These are phyloP conservation scores for Leptographium galeiforme DNA, from an alignment of 2,329 filamentous ascomycete species.

Conservation along the genomic window DNA sequence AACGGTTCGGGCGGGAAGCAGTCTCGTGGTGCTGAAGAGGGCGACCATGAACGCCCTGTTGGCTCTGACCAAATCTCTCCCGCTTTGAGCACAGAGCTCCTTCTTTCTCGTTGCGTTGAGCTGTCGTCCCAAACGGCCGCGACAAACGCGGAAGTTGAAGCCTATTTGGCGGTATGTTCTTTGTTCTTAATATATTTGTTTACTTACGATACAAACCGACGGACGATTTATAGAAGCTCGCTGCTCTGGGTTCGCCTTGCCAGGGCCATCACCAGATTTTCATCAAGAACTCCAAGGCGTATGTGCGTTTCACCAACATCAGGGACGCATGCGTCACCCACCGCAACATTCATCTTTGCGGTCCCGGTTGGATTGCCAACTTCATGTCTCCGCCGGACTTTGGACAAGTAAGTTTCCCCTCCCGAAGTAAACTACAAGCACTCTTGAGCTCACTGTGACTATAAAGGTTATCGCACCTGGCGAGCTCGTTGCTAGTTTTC, in stretches of 20 bases:
- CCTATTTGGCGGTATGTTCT: conserved; percentile 30
- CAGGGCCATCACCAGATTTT: conserved; percentile 25
- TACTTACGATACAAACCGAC: conserved; percentile 8
- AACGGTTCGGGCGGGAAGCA: conserved; percentile 10
- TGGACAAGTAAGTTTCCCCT: conserved; percentile 19
- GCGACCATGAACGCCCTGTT: conserved; percentile 9
- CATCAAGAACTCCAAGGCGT: conserved; percentile 27
- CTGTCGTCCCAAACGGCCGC: conserved; percentile 23
- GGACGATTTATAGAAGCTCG: conserved; percentile 23
- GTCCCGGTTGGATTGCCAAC: conserved; percentile 31
- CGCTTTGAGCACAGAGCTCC: conserved; percentile 30
- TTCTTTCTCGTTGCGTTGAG: conserved; percentile 31
- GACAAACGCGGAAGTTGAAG: conserved; percentile 24
- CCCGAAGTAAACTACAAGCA: not conserved
- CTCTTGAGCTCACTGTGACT: not conserved
- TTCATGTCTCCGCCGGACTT: conserved; percentile 32
- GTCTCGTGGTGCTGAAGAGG: conserved; percentile 3
- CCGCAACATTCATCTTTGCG: conserved; percentile 28
- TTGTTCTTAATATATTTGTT: not conserved
- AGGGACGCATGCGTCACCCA: conserved; percentile 41
- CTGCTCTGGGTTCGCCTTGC: conserved; percentile 19
- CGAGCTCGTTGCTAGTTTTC: conserved; percentile 21
- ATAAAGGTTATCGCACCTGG: conserved; percentile 17
- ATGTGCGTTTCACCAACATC: conserved; percentile 45
- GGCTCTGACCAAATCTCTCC: conserved; percentile 16